Percentiles rank a stretch among this genome's conserved stretches.
phyloP scores from a whole-genome alignment of 768 basidiomycete genomes.

The Obba rivulosa region DNA sequence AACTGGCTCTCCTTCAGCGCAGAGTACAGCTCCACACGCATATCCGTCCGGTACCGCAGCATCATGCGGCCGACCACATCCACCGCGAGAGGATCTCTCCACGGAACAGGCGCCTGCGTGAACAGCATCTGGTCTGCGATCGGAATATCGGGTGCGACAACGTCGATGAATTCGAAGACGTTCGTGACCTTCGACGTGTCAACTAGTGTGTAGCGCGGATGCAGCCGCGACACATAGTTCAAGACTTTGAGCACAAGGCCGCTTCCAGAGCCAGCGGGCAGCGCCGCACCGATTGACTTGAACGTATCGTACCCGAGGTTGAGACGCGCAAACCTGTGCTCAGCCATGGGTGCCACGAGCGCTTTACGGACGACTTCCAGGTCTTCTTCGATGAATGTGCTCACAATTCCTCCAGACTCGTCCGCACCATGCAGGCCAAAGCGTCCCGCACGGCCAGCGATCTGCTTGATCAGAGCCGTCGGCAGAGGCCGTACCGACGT shows the following conservation, averaged over 20 bases:
- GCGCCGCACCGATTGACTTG: conserved; percentile 27
- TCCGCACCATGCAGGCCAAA: conserved; percentile 59
- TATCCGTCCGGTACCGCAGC: conserved; percentile 31
- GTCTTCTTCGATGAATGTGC: conserved; percentile 62
- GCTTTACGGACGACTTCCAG: conserved; percentile 54
- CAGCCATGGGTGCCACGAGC: conserved; percentile 43
- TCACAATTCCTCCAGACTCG: conserved; percentile 58
- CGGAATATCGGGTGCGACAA: conserved; percentile 30
- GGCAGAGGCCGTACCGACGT: conserved; percentile 40
- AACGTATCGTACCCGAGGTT: conserved; percentile 23
- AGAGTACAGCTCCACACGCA: conserved; percentile 38
- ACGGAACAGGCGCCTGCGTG: conserved; percentile 49
- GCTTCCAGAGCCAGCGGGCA: conserved; percentile 39
- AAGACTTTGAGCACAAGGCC: conserved; percentile 44
- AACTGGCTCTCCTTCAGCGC: conserved; percentile 33
- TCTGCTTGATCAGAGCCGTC: conserved; percentile 83
- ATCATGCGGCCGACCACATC: conserved; percentile 36
- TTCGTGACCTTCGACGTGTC: conserved; percentile 18
- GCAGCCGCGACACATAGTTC: conserved; percentile 40
- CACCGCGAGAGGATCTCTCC: conserved; percentile 36
- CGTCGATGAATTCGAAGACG: conserved; percentile 41
- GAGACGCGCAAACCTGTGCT: conserved; percentile 51
- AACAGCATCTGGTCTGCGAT: conserved; percentile 40
- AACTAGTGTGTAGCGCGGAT: conserved; percentile 37
- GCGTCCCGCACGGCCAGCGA: conserved; percentile 90